phyloP scores from a whole-genome alignment of 805 yeast genomes.

The Suhomyces xylopsoci region DNA sequence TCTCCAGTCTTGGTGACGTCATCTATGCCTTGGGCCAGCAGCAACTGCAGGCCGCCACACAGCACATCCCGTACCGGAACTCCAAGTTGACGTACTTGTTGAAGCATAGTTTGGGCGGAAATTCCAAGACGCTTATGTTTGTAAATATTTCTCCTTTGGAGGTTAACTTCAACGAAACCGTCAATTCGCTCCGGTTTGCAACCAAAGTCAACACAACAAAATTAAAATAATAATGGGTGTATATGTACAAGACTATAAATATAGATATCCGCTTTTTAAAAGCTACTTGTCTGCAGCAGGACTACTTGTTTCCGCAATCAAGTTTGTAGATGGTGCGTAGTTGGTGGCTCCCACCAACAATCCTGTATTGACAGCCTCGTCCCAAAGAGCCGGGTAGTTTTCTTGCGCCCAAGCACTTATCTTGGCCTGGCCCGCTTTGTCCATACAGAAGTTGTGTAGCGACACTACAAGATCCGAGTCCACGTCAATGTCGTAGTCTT shows the following conservation, averaged over 20 bases:
- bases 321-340: constrained; percentile 28
- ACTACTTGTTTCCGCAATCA: too few relatives aligned
- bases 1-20: constrained; percentile 88
- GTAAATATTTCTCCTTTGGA: constrained; percentile 76
- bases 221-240: not conserved
- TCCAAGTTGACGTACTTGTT: constrained; percentile 78
- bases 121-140: constrained; percentile 89
- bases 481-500: constrained; percentile 45
- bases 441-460: constrained; percentile 44
- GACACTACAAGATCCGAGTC: constrained; percentile 44
- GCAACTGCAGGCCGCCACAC: constrained; percentile 25
- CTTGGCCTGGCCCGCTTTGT: constrained; percentile 25
- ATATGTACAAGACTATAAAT: not conserved
- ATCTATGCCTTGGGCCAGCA: constrained; percentile 60
- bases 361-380: constrained; percentile 18
- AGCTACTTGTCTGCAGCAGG: too few relatives aligned
- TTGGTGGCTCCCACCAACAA: constrained; percentile 25
- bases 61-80: constrained; percentile 66
- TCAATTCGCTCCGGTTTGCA: constrained; percentile 87
- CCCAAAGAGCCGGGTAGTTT: constrained; percentile 29
- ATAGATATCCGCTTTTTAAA: too few relatives aligned
- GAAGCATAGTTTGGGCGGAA: constrained; percentile 80
- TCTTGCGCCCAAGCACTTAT: constrained; percentile 33
- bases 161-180: constrained; percentile 66
- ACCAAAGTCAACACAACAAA: constrained; percentile 66